Evolutionary conservation across 1,139 yeast species (phyloP).

Genomic region (Suhomyces maxii): DNA sequence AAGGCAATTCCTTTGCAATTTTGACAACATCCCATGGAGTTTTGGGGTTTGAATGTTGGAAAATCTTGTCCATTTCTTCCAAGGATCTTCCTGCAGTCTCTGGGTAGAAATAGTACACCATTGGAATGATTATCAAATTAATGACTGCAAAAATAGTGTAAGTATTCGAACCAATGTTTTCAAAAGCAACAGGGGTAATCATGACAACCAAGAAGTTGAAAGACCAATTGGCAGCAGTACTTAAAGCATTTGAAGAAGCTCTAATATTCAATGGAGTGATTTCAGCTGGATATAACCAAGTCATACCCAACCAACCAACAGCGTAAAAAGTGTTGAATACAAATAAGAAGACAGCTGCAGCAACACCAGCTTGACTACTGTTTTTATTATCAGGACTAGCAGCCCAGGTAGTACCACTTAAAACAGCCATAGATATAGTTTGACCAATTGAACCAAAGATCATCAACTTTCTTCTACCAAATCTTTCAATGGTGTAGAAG

Average conservation of each 20-base stretch:
- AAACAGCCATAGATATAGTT: constrained; percentile 32
- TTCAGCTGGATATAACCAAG: constrained; percentile 33
- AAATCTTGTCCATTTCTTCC: constrained; percentile 63
- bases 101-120: constrained; percentile 54
- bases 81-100: constrained; percentile 60
- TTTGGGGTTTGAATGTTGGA: constrained; percentile 36
- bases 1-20: constrained; percentile 37
- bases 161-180: constrained; percentile 32
- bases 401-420: constrained; percentile 28
- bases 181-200: constrained; percentile 37
- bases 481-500: constrained; percentile 59
- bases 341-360: constrained; percentile 38
- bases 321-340: constrained; percentile 37
- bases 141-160: constrained; percentile 36
- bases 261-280: constrained; percentile 33
- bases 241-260: constrained; percentile 36
- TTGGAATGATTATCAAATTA: constrained; percentile 53
- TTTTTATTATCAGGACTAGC: constrained; percentile 22
- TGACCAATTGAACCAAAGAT: constrained; percentile 55
- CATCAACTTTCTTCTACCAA: constrained; percentile 65
- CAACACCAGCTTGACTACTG: constrained; percentile 21
- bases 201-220: constrained; percentile 36
- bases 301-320: constrained; percentile 29
- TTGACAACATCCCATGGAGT: constrained; percentile 41
- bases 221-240: constrained; percentile 40